phyloP scores from a whole-genome alignment of 352 stramenopile genomes.

The Globisporangium cederbergense region DNA sequence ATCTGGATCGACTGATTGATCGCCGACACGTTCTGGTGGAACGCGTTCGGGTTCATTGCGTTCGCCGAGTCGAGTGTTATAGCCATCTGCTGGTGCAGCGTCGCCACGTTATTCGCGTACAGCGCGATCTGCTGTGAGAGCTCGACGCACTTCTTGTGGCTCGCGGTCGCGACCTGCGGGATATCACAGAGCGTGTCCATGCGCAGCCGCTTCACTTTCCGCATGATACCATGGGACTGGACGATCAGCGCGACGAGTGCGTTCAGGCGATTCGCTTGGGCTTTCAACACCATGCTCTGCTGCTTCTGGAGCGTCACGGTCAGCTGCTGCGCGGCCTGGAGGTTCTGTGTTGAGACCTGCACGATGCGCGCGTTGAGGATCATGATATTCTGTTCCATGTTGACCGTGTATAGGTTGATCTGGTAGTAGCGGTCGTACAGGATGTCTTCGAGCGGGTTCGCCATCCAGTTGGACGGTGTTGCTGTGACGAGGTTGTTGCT shows the following conservation, averaged over 20 bases:
- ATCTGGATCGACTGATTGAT: slow-evolving; percentile 46
- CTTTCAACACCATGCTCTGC: slow-evolving; percentile 28
- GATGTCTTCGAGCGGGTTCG: slow-evolving; percentile 53
- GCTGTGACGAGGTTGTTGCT: slow-evolving; percentile 22
- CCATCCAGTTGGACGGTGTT: slow-evolving; percentile 21
- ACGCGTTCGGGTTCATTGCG: slow-evolving; percentile 27
- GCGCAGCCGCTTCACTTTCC: slow-evolving; percentile 47
- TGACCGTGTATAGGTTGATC: slow-evolving; percentile 36
- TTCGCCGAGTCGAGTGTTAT: slow-evolving; percentile 30
- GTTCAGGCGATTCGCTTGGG: slow-evolving; percentile 28
- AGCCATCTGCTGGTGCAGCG: slow-evolving; percentile 42
- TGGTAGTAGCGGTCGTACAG: slow-evolving; percentile 54
- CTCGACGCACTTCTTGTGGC: slow-evolving; percentile 56
- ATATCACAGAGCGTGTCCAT: slow-evolving; percentile 58
- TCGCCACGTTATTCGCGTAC: slow-evolving; percentile 27
- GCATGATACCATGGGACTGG: slow-evolving; percentile 50
- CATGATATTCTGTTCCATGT: slow-evolving; percentile 39
- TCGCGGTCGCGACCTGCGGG: slow-evolving; percentile 43
- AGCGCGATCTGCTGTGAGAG: slow-evolving; percentile 47
- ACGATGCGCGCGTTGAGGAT: slow-evolving; percentile 43
- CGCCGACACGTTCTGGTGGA: slow-evolving; percentile 37
- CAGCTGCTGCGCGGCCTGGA: slow-evolving; percentile 27
- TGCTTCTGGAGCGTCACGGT: slow-evolving; percentile 27
- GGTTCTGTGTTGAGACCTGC: slow-evolving; percentile 39
- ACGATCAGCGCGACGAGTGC: slow-evolving; percentile 52